Conservation (phyloP, 2,329 filamentous ascomycete species). For the Didymella arachidicola region DNA sequence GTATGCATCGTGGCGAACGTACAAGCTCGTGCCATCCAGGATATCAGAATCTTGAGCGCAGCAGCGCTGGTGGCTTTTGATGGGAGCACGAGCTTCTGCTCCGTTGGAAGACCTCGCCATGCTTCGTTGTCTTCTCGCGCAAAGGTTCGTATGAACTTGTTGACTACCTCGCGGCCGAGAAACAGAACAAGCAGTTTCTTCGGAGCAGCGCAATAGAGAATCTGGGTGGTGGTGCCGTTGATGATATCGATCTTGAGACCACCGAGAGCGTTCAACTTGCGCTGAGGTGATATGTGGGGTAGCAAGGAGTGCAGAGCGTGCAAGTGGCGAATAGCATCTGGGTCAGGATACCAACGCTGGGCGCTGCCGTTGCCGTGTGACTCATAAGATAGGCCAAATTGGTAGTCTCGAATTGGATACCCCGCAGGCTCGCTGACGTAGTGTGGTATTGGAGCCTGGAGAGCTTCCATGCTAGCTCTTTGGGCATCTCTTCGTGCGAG, state of each 20-base stretch:
- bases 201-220: constrained; percentile 18
- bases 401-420: neutral
- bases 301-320: constrained; percentile 27
- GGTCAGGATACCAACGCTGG: constrained; percentile 23
- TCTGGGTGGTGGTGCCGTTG: constrained; percentile 15
- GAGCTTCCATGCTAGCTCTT: neutral
- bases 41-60: constrained; percentile 26
- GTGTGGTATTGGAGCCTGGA: neutral
- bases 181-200: constrained; percentile 35
- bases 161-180: constrained; percentile 25
- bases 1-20: constrained; percentile 10
- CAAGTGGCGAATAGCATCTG: constrained; percentile 30
- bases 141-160: constrained; percentile 26
- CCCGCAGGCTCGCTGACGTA: neutral
- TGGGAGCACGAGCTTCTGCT: constrained; percentile 28
- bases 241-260: constrained; percentile 26
- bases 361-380: neutral
- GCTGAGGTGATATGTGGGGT: constrained; percentile 26
- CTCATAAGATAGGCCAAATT: neutral
- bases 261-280: constrained; percentile 19
- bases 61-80: constrained; percentile 16
- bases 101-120: constrained; percentile 11
- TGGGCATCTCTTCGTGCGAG: constrained; percentile 1
- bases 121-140: constrained; percentile 21
- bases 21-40: constrained; percentile 40